A percentile compares a stretch with the other conserved stretches of the same genome.
phyloP scores from a whole-genome alignment of 2,329 filamentous ascomycete genomes.

The Aspergillus felis region DNA sequence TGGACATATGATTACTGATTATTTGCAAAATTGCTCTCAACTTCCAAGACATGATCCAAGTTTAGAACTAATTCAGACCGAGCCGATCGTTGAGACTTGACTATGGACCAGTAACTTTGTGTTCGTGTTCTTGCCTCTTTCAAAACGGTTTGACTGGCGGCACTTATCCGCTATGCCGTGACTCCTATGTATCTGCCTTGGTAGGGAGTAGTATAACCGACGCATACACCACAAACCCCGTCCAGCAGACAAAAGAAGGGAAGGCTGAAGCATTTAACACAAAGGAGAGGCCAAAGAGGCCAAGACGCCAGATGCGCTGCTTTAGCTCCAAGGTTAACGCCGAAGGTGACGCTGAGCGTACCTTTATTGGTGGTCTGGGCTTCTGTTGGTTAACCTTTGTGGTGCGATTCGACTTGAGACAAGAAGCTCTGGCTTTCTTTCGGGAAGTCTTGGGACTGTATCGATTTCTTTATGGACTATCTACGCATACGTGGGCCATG shows the following conservation, averaged over 20 bases:
- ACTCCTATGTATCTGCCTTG: neutral
- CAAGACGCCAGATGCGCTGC: neutral
- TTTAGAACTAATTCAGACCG: neutral
- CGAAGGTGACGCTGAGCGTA: neutral
- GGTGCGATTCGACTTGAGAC: neutral
- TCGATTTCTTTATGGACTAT: neutral
- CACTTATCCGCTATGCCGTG: neutral
- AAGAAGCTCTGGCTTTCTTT: neutral
- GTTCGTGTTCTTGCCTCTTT: neutral
- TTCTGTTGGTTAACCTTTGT: neutral
- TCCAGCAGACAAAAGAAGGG: neutral
- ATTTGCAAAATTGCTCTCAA: neutral
- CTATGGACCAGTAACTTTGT: neutral
- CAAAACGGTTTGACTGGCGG: neutral
- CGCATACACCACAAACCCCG: neutral
- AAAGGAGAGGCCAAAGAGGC: neutral
- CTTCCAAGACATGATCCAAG: neutral
- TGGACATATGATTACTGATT: neutral
- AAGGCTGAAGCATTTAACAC: neutral
- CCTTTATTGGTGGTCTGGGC: neutral
- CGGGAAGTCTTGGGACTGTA: neutral
- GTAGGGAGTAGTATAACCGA: neutral
- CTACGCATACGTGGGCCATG: neutral
- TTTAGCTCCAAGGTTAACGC: neutral
- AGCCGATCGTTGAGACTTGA: neutral